Evolutionary conservation across 129 eudicot species (phyloP), one percentile per base, ranked within the genome.

Genomic region (Flaveria robusta): DNA sequence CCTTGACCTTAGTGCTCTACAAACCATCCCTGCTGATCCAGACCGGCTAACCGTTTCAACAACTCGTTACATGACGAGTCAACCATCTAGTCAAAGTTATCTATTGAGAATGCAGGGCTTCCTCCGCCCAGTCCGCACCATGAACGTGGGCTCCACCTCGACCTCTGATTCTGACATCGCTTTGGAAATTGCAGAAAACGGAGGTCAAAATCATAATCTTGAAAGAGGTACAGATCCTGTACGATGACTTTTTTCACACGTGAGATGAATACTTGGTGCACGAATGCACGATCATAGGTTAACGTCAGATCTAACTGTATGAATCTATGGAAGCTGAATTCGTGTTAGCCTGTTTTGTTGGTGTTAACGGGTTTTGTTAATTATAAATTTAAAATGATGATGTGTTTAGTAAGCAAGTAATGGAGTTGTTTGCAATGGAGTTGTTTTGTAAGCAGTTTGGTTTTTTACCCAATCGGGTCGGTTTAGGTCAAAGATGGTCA

Each of bases 1-100:
- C 75, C 96, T 94, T n/a, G 99, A 94, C 84, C 96, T 94, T 3
- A 91, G 97, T 68, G 99, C 99, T 56, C 71, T 94, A 49, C 89
- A 97, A 26, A 91, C 83, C 81, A 86, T 94, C 68, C 90, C 87
- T 6, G 81, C 91, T 43, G 97, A 94, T 39, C 66, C 90, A 18
- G 96, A 89, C 71, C 84, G 88, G 62, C 34, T 83, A 18, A 71
- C 96, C 9, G 86, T 91, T 62, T 85, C 92, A 52, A 70, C 97
- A 19, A 74, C 96, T 23, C 91, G 77, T 6, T 94, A 91, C 71
- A 75, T 84, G 74, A 87, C 94, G 79, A 81, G 85, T 77, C 97
- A 89, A 77, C 81, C 97, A 13, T 79, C 90, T 9, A 94, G 96
- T 77, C 93, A 91, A 73, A 88, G 97, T 75, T 91, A 91, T 66